phyloP scores from a whole-genome alignment of 2,329 filamentous ascomycete genomes.

The Ascomycota sp. region DNA sequence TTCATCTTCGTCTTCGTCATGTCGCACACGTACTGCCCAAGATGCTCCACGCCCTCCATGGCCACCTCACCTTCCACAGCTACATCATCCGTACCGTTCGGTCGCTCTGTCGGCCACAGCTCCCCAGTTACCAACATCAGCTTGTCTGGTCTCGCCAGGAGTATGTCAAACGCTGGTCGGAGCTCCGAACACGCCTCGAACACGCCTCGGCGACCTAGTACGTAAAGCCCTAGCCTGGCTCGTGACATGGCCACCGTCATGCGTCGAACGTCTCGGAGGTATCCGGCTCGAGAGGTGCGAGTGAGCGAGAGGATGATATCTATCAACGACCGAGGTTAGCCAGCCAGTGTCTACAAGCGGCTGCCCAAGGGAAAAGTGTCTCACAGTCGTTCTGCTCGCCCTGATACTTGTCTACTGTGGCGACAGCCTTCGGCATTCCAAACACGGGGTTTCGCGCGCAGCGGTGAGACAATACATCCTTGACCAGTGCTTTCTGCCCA shows the following conservation, averaged over 20 bases:
- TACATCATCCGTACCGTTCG: constrained; percentile 17
- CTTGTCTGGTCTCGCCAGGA: constrained; percentile 60
- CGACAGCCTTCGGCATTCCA: constrained; percentile 69
- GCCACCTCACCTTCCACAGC: constrained; percentile 33
- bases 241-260: constrained; percentile 87
- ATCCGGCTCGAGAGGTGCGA: constrained; percentile 70
- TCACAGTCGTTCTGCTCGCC: constrained; percentile 97
- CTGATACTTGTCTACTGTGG: constrained; percentile 95
- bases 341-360: no score
- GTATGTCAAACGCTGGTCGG: constrained; percentile 58
- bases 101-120: constrained; percentile 50
- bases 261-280: constrained; percentile 77
- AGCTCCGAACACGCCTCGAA: constrained; percentile 82
- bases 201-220: constrained; percentile 67
- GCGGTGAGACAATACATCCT: constrained; percentile 62
- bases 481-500: constrained; percentile 70
- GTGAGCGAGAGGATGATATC: constrained; percentile 87
- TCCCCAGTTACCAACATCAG: constrained; percentile 66
- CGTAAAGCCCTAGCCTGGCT: constrained; percentile 73
- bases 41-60: constrained; percentile 82
- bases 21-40: constrained; percentile 88
- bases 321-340: constrained; percentile 12
- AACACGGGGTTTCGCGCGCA: constrained; percentile 71
- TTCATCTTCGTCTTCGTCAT: constrained; percentile 52
- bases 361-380: no score